Base-by-base conservation (phyloP, 1,139 yeast genomes). In the Saccharomyces hybrid region DNA sequence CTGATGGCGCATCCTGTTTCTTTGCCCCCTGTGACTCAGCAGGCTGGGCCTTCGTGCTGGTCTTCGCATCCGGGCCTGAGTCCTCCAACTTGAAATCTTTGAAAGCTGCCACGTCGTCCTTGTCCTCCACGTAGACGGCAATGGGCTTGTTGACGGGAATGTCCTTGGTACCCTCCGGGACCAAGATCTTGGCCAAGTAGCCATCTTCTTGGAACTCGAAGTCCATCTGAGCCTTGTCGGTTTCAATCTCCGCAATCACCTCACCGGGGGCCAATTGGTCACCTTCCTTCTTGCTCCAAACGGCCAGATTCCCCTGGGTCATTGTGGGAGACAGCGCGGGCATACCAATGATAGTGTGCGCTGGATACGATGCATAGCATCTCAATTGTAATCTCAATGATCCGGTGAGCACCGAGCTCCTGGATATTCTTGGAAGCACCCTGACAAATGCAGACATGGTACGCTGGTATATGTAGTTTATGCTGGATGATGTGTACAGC, bases 161-260 rank as follows among this genome's bases (percentile, higher is more conserved):
- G 67, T 93, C 97, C 73, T 89, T 84, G 57, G 96, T 74, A 54
- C 98, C 97, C 61, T 84, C 91, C 41, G 82, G 90, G 60, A 90
- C 79, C 64, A 95, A 78, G 64, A 90, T 84, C 79, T 93, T 88
- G 62, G 99, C 98, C 69, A 93, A 78, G 77, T 71, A 90, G 57
- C 99, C 99, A 57, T 95, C 99, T 66, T 95, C 99, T 77, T 91
- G 98, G 79, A 93, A 93, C 76, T 93, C 99, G 68, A 90, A 93
- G 75, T 95, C 99, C 97, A 93, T 93, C 61, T 91, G 86, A 56
- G 99, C 99, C 79, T 93, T 93, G 73, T 93, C 99, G 62, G 99
- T 93, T 77, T 93, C 99, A 62, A 93, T 86, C 74, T 93, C 99
- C 55, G 97, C 97, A 64, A 93, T 82, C 54, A 95, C 84, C 70